Percentiles rank a stretch among this genome's conserved stretches.
phyloP scores from a whole-genome alignment of 139 green algal genomes.

The Spirogloea muscicola region DNA sequence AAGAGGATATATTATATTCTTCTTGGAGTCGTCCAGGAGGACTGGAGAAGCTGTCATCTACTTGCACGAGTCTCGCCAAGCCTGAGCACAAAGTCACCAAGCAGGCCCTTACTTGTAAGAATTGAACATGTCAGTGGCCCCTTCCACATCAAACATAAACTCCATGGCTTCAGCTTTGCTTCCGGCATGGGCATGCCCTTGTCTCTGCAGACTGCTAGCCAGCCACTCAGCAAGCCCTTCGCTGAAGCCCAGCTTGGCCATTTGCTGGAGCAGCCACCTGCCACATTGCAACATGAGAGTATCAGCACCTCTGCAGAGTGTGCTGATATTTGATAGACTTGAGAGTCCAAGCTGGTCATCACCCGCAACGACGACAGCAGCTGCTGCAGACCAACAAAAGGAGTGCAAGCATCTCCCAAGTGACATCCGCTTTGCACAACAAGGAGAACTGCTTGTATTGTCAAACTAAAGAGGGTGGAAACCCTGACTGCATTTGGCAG shows the following conservation, averaged over 20 bases:
- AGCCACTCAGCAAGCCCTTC: constrained; percentile 70
- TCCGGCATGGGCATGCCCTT: not conserved
- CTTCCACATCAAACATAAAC: constrained; percentile 67
- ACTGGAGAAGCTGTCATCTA: too few relatives aligned
- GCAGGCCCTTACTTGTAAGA: constrained; percentile 60
- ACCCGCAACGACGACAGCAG: not conserved
- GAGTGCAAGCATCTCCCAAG: too few relatives aligned
- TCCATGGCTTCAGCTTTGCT: constrained; percentile 30
- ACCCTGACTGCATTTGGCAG: not conserved
- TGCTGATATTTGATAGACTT: not conserved
- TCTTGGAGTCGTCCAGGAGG: not conserved
- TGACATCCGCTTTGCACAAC: too few relatives aligned
- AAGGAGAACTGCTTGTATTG: not conserved
- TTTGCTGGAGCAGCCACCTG: constrained; percentile 23
- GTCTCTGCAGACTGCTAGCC: constrained; percentile 61
- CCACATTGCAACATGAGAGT: constrained; percentile 5
- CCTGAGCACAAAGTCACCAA: too few relatives aligned
- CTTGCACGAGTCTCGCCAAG: too few relatives aligned
- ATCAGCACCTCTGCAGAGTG: not conserved
- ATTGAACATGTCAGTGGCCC: constrained; percentile 63
- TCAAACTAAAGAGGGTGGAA: not conserved
- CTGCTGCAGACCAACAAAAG: not conserved
- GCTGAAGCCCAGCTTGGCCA: constrained; percentile 49
- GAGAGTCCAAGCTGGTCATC: not conserved
- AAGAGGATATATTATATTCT: constrained; percentile 7